Evolutionary conservation across 768 basidiomycete species (phyloP).

Genomic region (Hortiboletus campestris): DNA sequence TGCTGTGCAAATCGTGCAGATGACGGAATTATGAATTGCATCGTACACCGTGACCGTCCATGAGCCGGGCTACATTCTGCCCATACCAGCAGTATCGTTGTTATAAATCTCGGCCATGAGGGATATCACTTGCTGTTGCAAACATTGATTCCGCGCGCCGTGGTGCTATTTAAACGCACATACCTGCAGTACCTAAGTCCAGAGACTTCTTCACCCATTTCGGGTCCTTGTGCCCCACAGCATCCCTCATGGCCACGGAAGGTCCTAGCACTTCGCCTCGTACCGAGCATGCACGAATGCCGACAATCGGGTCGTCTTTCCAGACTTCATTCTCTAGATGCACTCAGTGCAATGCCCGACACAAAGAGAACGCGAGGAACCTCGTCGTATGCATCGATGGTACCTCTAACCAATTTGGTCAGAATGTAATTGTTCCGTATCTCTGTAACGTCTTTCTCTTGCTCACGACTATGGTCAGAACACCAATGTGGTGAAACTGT

Average conservation of each 20-base stretch:
- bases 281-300: background rate
- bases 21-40: slow-evolving; percentile 1
- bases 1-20: slow-evolving; percentile 5
- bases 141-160: background rate
- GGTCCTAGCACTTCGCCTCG: background rate
- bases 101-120: background rate
- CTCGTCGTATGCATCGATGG: slow-evolving; percentile 26
- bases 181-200: background rate
- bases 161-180: slow-evolving; percentile 6
- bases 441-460: background rate
- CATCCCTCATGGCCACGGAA: background rate
- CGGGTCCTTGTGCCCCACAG: background rate
- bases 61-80: background rate
- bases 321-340: slow-evolving; percentile 3
- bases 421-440: slow-evolving; percentile 9
- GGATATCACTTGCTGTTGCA: background rate
- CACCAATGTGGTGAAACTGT: slow-evolving; percentile 38
- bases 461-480: slow-evolving; percentile 28
- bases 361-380: slow-evolving; percentile 16
- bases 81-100: background rate
- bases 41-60: slow-evolving; percentile 1
- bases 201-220: background rate
- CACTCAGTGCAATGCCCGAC: slow-evolving; percentile 11
- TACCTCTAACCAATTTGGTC: slow-evolving; percentile 23
- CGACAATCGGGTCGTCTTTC: background rate